Conservation (phyloP, 345 rosid genomes). For the Euphorbia peplus region DNA sequence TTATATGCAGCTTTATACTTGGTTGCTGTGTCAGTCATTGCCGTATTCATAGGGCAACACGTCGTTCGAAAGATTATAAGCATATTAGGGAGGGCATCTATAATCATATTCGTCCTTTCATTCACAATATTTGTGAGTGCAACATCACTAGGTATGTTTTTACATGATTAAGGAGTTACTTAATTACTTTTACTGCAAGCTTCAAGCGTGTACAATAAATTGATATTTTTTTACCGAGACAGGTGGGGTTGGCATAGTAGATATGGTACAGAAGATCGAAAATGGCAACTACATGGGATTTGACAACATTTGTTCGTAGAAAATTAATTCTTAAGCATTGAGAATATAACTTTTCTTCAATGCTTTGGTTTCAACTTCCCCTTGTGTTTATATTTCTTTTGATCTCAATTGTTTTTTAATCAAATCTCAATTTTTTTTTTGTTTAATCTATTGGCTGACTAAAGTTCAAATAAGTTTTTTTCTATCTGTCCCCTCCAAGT, state of each 20-base stretch:
- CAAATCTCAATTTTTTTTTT: too few relatives aligned
- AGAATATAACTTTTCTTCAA: too few relatives aligned
- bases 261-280: slow-evolving; percentile 19
- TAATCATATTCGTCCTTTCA: slow-evolving; percentile 26
- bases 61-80: slow-evolving; percentile 19
- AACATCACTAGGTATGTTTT: slow-evolving; percentile 18
- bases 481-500: too few relatives aligned
- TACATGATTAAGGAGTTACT: too few relatives aligned
- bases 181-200: too few relatives aligned
- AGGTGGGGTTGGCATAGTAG: slow-evolving; percentile 29
- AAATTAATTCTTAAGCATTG: not conserved
- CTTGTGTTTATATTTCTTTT: too few relatives aligned
- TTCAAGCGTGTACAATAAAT: not conserved
- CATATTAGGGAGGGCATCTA: slow-evolving; percentile 28
- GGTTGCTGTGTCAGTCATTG: slow-evolving; percentile 21
- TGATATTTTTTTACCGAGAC: not conserved
- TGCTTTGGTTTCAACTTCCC: too few relatives aligned
- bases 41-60: slow-evolving; percentile 27
- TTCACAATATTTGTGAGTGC: slow-evolving; percentile 28
- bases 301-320: slow-evolving; percentile 16
- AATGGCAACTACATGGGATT: slow-evolving; percentile 23
- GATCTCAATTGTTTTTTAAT: too few relatives aligned
- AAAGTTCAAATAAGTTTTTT: too few relatives aligned
- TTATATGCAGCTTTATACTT: slow-evolving; percentile 25
- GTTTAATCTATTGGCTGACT: too few relatives aligned